Base-by-base conservation (phyloP, 192 early-diverging fungal species). In the Coemansia sp. region DNA sequence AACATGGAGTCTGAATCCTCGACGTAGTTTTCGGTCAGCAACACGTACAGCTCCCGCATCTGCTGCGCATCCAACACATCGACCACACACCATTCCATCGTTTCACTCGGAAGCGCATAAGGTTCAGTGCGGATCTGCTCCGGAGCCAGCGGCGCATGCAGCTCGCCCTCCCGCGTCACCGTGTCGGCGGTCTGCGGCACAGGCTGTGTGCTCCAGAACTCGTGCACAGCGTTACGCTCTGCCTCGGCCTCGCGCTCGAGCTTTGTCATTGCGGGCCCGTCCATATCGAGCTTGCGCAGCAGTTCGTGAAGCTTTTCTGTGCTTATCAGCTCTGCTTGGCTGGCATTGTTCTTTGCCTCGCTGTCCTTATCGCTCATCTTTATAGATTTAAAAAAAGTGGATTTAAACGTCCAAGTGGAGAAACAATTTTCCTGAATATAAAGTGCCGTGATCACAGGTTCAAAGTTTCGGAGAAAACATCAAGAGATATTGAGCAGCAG, bases 151-250 rank as follows among this genome's bases (percentile, higher is more conserved):
- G 93, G 81, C 14, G 82, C 74, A 58, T 97, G 94, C 73, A 98
- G 88, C 17, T 89, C 84, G 4, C 94, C 95, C 59, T 96, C 87
- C 14, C 84, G 76, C 4, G 79, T 72, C 24, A 94, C 81, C 39
- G 67, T 74, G 56, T 96, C 94, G 63, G 83, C 82, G 82, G 91
- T 88, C 64, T 88, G 84, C 57, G 90, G 90, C 14, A 99, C 97
- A 9, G 97, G 97, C 73, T 99, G 97, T 11, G 97, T 99, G 67
- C 81, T 88, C 97, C 97, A 99, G 66, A 99, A 99, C 83, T 94
- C 89, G 83, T 96, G 80, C 59, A 60, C 68, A 1, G 65, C 64
- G 10, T 57, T 65, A 45, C 52, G 61, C 59, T 74, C 80, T 4
- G 58, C 78, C 14, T 32, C 72, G 62, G 62, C 72, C 38, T 81